A percentile compares a stretch with the other conserved stretches of the same genome.
Evolutionary conservation across 2,329 filamentous ascomycete species (phyloP).

Genomic region (Neopestalotiopsis clavispora): DNA sequence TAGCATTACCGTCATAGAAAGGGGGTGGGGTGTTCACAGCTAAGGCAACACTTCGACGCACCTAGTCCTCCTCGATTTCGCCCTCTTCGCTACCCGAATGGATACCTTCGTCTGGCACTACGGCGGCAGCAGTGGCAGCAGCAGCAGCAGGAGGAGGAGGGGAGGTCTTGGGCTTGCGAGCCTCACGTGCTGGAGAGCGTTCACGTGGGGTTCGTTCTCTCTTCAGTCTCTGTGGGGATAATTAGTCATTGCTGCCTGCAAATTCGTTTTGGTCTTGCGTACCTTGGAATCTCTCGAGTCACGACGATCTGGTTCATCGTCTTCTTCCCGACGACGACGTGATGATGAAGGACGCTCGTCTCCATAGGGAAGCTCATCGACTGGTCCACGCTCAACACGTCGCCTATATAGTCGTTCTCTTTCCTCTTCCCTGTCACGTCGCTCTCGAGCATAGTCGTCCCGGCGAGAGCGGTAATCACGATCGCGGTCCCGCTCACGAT

Average conservation of each 20-base stretch:
- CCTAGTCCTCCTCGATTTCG: conserved; percentile 86
- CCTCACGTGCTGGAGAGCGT: conserved; percentile 62
- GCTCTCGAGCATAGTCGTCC: conserved; percentile 82
- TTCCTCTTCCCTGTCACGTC: conserved; percentile 87
- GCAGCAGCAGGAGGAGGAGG: conserved; percentile 39
- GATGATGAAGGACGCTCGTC: conserved; percentile 70
- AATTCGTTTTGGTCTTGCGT: conserved; percentile 25
- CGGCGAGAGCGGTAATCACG: conserved; percentile 60
- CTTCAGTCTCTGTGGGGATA: conserved; percentile 55
- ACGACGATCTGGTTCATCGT: conserved; percentile 69
- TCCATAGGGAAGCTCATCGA: conserved; percentile 91
- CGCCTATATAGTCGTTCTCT: conserved; percentile 87
- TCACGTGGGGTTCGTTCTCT: conserved; percentile 64
- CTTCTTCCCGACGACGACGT: conserved; percentile 80
- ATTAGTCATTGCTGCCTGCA: not conserved
- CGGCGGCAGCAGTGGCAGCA: conserved; percentile 16
- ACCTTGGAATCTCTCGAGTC: conserved; percentile 73
- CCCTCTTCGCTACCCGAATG: conserved; percentile 95
- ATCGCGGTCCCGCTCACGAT: conserved; percentile 45
- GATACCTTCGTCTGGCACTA: conserved; percentile 62
- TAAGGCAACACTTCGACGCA: conserved; percentile 56
- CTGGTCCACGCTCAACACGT: conserved; percentile 68
- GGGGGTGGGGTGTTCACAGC: not conserved
- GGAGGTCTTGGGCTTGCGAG: conserved; percentile 62
- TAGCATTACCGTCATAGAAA: not conserved